Evolutionary conservation across 441 rosid genomes (phyloP).

Genomic region (Adansonia madagascariensis): DNA sequence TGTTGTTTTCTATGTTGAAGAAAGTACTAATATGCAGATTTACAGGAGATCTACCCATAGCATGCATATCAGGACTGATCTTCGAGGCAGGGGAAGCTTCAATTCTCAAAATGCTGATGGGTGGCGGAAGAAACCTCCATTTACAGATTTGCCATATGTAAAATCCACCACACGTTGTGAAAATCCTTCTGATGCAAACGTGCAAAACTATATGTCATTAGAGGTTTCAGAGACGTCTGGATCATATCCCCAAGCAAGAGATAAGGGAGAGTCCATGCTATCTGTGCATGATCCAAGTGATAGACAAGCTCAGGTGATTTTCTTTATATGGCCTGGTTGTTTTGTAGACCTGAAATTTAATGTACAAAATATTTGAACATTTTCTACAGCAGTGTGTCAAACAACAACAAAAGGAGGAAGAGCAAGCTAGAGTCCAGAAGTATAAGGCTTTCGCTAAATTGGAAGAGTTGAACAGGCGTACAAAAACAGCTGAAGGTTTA

Average conservation of each 20-base stretch:
- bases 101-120: slow-evolving; percentile 59
- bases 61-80: slow-evolving; percentile 55
- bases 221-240: slow-evolving; percentile 43
- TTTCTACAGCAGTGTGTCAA: slow-evolving; percentile 58
- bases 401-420: slow-evolving; percentile 83
- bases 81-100: slow-evolving; percentile 60
- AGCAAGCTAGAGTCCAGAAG: slow-evolving; percentile 76
- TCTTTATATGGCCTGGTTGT: slow-evolving; percentile 29
- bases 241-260: slow-evolving; percentile 39
- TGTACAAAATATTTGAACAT: slow-evolving; percentile 29
- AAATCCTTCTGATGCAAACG: slow-evolving; percentile 41
- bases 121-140: slow-evolving; percentile 51
- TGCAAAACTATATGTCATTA: slow-evolving; percentile 39
- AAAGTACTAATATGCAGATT: slow-evolving; percentile 37
- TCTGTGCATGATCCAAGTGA: slow-evolving; percentile 52
- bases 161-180: slow-evolving; percentile 43
- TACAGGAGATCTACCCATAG: slow-evolving; percentile 69
- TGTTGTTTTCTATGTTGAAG: slow-evolving; percentile 25
- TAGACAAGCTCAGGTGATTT: slow-evolving; percentile 56
- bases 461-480: slow-evolving; percentile 81
- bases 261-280: slow-evolving; percentile 46
- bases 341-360: slow-evolving; percentile 30
- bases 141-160: slow-evolving; percentile 38
- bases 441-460: slow-evolving; percentile 84
- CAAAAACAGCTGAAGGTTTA: slow-evolving; percentile 50